These are phyloP conservation scores for Zostera marina DNA, from an alignment of 116 monocot genomes.

Conservation along the genomic window DNA sequence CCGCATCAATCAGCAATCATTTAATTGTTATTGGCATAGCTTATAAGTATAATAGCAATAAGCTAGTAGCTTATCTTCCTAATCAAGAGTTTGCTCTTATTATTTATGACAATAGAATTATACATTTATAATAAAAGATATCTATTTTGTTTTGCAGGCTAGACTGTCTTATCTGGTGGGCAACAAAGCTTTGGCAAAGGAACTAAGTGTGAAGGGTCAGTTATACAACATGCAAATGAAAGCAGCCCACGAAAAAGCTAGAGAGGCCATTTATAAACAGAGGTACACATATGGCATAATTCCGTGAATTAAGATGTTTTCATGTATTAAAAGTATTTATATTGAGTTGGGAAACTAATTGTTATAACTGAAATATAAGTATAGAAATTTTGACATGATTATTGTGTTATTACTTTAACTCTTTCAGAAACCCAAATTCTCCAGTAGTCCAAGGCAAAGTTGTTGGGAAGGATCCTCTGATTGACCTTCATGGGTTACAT, in stretches of 20 bases:
- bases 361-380: too few relatives aligned
- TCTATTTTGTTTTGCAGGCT: conserved; percentile 23
- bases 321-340: too few relatives aligned
- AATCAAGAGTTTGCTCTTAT: too few relatives aligned
- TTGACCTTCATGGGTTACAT: conserved; percentile 77
- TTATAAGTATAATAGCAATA: too few relatives aligned
- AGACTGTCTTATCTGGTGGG: conserved; percentile 60
- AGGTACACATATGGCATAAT: conserved; percentile 22
- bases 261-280: conserved; percentile 43
- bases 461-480: conserved; percentile 39
- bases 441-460: conserved; percentile 20
- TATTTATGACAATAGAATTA: too few relatives aligned
- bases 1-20: too few relatives aligned
- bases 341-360: too few relatives aligned
- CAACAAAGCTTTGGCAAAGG: conserved; percentile 71
- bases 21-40: too few relatives aligned
- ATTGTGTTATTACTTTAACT: background rate
- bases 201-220: conserved; percentile 68
- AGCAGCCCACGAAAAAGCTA: conserved; percentile 68
- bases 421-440: conserved; percentile 17
- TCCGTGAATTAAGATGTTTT: too few relatives aligned
- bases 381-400: too few relatives aligned
- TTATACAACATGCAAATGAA: conserved; percentile 67
- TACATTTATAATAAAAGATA: too few relatives aligned
- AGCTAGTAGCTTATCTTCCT: too few relatives aligned